Evolutionary conservation across 805 yeast species (phyloP), one percentile per base, ranked within the genome.

Genomic region (Candida endomychidarum): DNA sequence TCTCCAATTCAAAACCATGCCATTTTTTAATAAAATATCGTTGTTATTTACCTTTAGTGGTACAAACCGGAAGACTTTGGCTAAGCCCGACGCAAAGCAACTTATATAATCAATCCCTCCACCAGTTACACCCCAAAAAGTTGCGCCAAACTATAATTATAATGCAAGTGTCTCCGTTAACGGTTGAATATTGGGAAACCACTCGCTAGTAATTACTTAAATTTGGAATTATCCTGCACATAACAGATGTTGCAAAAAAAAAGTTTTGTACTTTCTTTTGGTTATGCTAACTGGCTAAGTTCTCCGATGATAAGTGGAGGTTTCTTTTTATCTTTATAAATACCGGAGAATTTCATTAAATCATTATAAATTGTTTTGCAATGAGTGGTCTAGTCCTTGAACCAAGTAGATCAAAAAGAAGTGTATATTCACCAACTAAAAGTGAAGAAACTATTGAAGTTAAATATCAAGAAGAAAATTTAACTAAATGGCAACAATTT

Each of bases 401-500:
- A 27, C 32, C 38, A 18, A 18, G 22, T 12, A 35, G 28, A 18
- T 34, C 37, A 3, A 26, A 35, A 19, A 35, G 18, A 19, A 27
- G 28, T 27, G n/a, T 34, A 9, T 44, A 40, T 24, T 21, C 33
- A 19, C 38, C 26, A 18, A 11, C 30, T 27, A 41, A 33, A 9
- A 9, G 15, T 14, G 48, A 45, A 28, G 48, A 45, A 11, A 38
- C 45, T 5, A 31, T 38, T 12, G 28, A 41, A 12, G 42, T 45
- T 3, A 31, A 17, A 32, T 22, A 16, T 9, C 19, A 23, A 5
- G 20, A 18, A 8, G 11, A 19, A 11, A 19, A 21, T 4, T 12
- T 25, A 16, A 24, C 26, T 12, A n/a, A 16, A 27, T 61, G 66
- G 65, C 50, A 49, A 29, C 31, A 43, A 2, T 61, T 61, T 40